Percentiles rank a stretch among this genome's conserved stretches.
Evolutionary conservation across 768 basidiomycete genomes (phyloP).

Genomic region (Hericium alpestre): DNA sequence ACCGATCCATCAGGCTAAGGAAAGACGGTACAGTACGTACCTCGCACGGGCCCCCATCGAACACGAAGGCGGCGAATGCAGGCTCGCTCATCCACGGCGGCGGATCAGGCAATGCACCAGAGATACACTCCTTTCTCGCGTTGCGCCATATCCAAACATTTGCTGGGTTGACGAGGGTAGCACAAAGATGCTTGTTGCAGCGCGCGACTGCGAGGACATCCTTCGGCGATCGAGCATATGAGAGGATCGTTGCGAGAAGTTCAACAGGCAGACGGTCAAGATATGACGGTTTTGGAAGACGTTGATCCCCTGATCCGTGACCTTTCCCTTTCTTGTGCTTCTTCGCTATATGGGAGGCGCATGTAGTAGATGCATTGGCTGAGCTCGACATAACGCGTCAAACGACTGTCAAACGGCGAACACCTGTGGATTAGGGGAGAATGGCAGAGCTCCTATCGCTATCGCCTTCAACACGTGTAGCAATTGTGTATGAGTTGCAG

Average conservation of each 20-base stretch:
- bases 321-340: no score
- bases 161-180: conserved; percentile 34
- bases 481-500: no score
- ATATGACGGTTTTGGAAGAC: background rate
- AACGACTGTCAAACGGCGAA: no score
- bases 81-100: conserved; percentile 38
- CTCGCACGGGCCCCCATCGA: conserved; percentile 46
- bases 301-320: no score
- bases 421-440: no score
- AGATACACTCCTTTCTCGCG: conserved; percentile 30
- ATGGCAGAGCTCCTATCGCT: no score
- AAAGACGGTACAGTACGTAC: conserved; percentile 22
- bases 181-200: conserved; percentile 43
- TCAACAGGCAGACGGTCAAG: conserved; percentile 41
- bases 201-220: conserved; percentile 52
- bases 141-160: conserved; percentile 50
- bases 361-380: no score
- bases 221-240: conserved; percentile 38
- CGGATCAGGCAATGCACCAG: conserved; percentile 31
- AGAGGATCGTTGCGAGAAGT: conserved; percentile 52
- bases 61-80: conserved; percentile 55
- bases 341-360: no score
- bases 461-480: no score
- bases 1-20: background rate
- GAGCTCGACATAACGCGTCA: no score